These are phyloP conservation scores for Xylariomycetidae sp. DNA, from an alignment of 2,329 filamentous ascomycete species.

Conservation along the genomic window DNA sequence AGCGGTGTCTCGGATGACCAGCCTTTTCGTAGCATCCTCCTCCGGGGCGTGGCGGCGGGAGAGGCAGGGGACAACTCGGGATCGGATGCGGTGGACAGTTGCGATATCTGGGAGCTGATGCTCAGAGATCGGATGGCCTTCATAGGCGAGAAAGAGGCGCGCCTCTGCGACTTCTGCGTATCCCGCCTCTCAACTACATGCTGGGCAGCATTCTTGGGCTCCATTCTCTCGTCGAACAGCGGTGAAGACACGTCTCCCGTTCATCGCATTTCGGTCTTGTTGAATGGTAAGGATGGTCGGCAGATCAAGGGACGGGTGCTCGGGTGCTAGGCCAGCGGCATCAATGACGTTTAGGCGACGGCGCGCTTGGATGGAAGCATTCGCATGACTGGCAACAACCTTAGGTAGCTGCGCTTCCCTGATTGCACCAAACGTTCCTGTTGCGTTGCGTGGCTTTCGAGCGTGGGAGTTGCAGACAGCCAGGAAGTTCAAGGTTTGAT, in stretches of 20 bases:
- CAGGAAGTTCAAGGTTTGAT: too few relatives aligned
- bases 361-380: too few relatives aligned
- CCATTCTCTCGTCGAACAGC: constrained; percentile 16
- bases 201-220: constrained; percentile 15
- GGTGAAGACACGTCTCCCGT: constrained; percentile 1
- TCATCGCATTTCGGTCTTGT: constrained; percentile 8
- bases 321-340: too few relatives aligned
- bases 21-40: constrained; percentile 20
- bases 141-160: constrained; percentile 24
- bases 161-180: constrained; percentile 17
- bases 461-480: too few relatives aligned
- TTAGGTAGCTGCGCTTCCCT: too few relatives aligned
- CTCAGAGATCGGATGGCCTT: constrained; percentile 27
- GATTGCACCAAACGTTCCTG: too few relatives aligned
- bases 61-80: constrained; percentile 14
- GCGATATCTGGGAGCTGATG: constrained; percentile 25
- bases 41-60: constrained; percentile 11
- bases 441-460: too few relatives aligned
- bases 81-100: constrained; percentile 19
- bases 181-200: constrained; percentile 16
- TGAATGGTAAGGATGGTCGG: too few relatives aligned
- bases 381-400: too few relatives aligned
- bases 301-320: too few relatives aligned
- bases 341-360: too few relatives aligned
- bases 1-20: constrained; percentile 15